Evolutionary conservation across 148 eudicot species (phyloP).

Genomic region (Pouteria glomerata): DNA sequence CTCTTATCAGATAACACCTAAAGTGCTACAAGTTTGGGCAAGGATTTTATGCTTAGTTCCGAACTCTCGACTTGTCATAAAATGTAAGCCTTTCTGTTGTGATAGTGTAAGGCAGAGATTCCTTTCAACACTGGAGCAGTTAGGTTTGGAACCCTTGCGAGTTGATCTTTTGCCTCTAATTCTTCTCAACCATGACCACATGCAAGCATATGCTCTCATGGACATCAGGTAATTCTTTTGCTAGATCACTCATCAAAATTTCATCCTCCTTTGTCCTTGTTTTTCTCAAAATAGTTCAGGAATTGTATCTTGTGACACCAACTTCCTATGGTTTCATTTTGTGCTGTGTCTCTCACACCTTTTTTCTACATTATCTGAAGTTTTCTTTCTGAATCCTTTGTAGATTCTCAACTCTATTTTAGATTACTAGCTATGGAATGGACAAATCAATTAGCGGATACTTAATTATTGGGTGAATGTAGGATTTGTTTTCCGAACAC

Average conservation of each 20-base stretch:
- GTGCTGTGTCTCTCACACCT: too few species aligned
- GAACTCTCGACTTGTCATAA: constrained; percentile 87
- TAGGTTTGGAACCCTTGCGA: constrained; percentile 85
- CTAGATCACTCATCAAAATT: too few species aligned
- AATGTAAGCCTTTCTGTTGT: constrained; percentile 94
- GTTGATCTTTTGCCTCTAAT: constrained; percentile 93
- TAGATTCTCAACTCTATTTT: too few species aligned
- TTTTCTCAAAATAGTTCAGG: background rate
- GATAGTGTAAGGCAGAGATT: constrained; percentile 84
- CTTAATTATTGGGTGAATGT: too few species aligned
- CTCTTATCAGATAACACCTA: constrained; percentile 74
- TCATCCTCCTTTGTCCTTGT: background rate
- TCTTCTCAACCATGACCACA: constrained; percentile 95
- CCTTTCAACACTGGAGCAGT: constrained; percentile 79
- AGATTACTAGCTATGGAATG: too few species aligned
- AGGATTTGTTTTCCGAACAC: too few species aligned
- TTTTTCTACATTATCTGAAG: too few species aligned
- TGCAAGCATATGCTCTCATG: constrained; percentile 98
- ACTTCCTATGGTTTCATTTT: too few species aligned
- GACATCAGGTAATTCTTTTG: constrained; percentile 78
- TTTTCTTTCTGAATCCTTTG: constrained; percentile 2
- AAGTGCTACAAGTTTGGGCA: constrained; percentile 96
- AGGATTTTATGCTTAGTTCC: constrained; percentile 88
- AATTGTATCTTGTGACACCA: background rate
- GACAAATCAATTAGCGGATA: too few species aligned